A percentile compares a stretch with the other conserved stretches of the same genome.
Evolutionary conservation across 2,329 filamentous ascomycete species (phyloP).

Genomic region (Fusarium secorum): DNA sequence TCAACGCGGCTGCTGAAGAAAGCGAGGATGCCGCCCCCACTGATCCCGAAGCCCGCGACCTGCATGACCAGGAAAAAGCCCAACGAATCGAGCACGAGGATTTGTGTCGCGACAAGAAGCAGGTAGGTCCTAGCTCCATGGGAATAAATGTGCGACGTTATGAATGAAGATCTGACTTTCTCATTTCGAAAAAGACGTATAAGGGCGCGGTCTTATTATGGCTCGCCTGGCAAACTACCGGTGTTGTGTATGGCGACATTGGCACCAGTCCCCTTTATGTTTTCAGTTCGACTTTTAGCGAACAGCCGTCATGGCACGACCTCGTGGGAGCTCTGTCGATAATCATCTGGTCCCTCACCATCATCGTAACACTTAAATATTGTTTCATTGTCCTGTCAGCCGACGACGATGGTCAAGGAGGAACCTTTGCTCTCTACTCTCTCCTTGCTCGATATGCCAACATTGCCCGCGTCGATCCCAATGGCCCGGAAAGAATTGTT

Average conservation of each 20-base stretch:
- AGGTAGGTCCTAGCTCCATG: conserved; percentile 30
- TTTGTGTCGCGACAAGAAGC: conserved; percentile 40
- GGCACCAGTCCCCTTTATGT: conserved; percentile 74
- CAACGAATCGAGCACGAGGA: conserved; percentile 43
- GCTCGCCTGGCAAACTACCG: conserved; percentile 70
- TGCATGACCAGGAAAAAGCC: conserved; percentile 43
- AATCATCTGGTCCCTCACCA: conserved; percentile 72
- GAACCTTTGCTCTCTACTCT: conserved; percentile 73
- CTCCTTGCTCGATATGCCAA: conserved; percentile 67
- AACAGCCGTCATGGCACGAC: conserved; percentile 62
- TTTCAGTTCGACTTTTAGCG: conserved; percentile 71
- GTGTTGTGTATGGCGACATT: conserved; percentile 75
- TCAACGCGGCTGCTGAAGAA: conserved; percentile 33
- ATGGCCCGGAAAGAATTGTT: conserved; percentile 55
- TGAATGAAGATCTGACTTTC: conserved; percentile 9
- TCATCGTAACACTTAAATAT: conserved; percentile 76
- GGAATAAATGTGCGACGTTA: background rate
- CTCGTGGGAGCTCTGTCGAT: conserved; percentile 72
- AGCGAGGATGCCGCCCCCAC: conserved; percentile 35
- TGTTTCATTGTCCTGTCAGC: conserved; percentile 70
- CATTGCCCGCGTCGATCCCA: conserved; percentile 67
- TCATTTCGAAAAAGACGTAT: conserved; percentile 35
- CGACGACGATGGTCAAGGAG: conserved; percentile 76
- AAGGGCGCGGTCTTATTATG: conserved; percentile 45
- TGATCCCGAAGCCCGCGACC: conserved; percentile 41